Evolutionary conservation across 345 rosid species (phyloP).

Genomic region (Salix suchowensis): DNA sequence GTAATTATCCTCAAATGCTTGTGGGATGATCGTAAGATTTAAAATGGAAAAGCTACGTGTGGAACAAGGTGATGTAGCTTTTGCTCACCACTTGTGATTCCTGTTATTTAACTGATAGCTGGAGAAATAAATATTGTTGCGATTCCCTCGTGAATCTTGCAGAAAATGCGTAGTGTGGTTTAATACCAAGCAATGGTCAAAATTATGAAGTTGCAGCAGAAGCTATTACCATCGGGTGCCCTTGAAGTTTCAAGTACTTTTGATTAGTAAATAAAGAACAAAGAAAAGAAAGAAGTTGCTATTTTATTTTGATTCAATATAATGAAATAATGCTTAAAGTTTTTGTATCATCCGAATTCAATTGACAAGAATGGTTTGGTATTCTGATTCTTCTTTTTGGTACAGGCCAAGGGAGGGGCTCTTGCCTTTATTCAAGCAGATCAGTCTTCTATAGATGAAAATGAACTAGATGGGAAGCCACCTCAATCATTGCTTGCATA

Average conservation of each 20-base stretch:
- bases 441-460: conserved; percentile 28
- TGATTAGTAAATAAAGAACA: background rate
- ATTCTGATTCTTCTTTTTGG: conserved; percentile 14
- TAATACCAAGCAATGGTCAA: background rate
- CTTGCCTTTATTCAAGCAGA: conserved; percentile 51
- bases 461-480: conserved; percentile 35
- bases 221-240: background rate
- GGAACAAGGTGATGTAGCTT: background rate
- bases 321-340: background rate
- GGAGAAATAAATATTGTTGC: background rate
- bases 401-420: conserved; percentile 74
- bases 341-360: background rate
- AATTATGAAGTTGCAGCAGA: background rate
- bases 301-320: background rate
- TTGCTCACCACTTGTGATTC: background rate
- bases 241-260: background rate
- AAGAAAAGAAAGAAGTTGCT: background rate
- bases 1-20: background rate
- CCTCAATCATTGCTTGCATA: conserved; percentile 51
- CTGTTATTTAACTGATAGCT: background rate
- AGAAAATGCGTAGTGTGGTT: background rate
- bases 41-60: background rate
- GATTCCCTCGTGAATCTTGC: background rate
- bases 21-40: background rate
- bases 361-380: background rate